Conservation (phyloP, 2,329 filamentous ascomycete species). For the Ascochyta rabiei region DNA sequence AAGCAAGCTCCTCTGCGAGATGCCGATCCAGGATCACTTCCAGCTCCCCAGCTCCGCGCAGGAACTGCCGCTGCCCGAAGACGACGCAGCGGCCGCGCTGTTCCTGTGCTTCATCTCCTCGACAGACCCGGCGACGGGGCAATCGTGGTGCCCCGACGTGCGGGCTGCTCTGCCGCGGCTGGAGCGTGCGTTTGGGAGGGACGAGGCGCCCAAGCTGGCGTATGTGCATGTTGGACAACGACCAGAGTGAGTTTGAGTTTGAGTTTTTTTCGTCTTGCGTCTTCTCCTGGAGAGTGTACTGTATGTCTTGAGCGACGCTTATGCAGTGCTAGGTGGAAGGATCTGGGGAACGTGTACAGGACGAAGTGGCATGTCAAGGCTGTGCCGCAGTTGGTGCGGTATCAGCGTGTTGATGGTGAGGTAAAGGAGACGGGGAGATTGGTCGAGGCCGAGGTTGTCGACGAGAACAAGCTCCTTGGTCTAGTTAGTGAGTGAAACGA, state of each 20-base stretch:
- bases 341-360: slow-evolving; percentile 7
- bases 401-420: slow-evolving; percentile 2
- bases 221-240: slow-evolving; percentile 19
- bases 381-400: slow-evolving; percentile 8
- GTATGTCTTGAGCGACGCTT: neutral
- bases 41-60: slow-evolving; percentile 5
- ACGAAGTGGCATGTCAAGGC: slow-evolving; percentile 9
- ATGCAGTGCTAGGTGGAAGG: slow-evolving; percentile 7
- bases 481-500: too few species aligned
- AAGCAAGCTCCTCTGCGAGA: neutral
- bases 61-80: slow-evolving; percentile 5
- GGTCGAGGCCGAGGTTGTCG: slow-evolving; percentile 9
- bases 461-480: neutral
- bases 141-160: slow-evolving; percentile 23
- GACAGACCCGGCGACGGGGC: slow-evolving; percentile 9
- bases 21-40: slow-evolving; percentile 17
- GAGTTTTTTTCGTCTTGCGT: neutral
- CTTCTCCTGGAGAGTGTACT: too few species aligned
- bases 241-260: slow-evolving; percentile 9
- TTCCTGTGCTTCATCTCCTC: slow-evolving; percentile 19
- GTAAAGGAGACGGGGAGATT: slow-evolving; percentile 1
- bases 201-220: neutral
- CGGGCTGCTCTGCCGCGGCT: slow-evolving; percentile 15
- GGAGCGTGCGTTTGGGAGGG: slow-evolving; percentile 1
- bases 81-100: neutral